Evolutionary conservation across 495 filamentous ascomycete species (phyloP).

Genomic region (Xylaria acuta): DNA sequence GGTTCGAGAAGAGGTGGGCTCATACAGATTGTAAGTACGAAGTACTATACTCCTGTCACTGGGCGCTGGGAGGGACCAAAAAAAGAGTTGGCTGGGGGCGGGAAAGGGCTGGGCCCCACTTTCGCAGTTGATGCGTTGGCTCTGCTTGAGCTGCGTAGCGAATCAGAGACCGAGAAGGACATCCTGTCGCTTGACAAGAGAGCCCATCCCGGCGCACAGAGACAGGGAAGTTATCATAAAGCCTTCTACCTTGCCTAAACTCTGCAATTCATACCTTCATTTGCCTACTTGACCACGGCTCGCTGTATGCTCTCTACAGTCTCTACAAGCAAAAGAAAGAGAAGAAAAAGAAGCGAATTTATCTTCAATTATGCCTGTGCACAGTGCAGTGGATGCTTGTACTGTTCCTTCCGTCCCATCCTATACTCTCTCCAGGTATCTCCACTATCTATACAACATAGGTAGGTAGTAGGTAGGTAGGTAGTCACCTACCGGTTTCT

Average conservation of each 20-base stretch:
- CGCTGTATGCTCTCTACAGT: neutral
- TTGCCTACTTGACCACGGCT: neutral
- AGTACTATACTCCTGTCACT: neutral
- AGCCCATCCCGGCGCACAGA: conserved; percentile 36
- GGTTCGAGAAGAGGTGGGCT: conserved; percentile 18
- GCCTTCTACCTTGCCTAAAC: neutral
- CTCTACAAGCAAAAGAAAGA: neutral
- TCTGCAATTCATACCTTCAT: neutral
- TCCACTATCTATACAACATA: conserved; percentile 16
- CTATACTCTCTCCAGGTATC: neutral
- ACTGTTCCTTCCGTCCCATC: neutral
- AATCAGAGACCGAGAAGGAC: conserved; percentile 30
- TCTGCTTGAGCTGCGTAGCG: conserved; percentile 34
- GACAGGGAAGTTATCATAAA: conserved; percentile 28
- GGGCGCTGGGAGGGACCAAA: conserved; percentile 11
- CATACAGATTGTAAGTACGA: neutral
- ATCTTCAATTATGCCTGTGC: neutral
- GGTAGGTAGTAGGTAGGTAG: neutral
- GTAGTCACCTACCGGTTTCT: neutral
- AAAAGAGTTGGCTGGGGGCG: conserved; percentile 39
- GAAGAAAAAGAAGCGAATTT: neutral
- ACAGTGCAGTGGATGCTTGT: neutral
- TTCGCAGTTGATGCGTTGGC: conserved; percentile 41
- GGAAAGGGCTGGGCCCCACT: conserved; percentile 20
- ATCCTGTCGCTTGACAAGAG: conserved; percentile 26